Conservation (phyloP, 371 early-diverging fungal genomes). For the Funneliformis caledonium region DNA sequence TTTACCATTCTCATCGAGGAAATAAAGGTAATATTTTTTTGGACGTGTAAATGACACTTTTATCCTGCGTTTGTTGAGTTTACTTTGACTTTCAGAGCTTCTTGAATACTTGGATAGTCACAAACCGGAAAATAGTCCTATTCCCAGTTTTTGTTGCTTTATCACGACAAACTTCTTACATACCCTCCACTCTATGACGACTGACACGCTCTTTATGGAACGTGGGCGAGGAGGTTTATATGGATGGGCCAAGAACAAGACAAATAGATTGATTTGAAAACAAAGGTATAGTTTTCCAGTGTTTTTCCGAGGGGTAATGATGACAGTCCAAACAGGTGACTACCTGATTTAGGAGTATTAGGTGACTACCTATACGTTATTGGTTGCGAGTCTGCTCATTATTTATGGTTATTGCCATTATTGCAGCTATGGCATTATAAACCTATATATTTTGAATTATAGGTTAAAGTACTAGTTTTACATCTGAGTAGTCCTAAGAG, state of each 20-base stretch:
- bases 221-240: slow-evolving; percentile 32
- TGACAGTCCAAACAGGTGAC: slow-evolving; percentile 29
- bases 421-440: slow-evolving; percentile 14
- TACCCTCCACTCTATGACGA: slow-evolving; percentile 27
- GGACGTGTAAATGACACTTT: slow-evolving; percentile 33
- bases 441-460: slow-evolving; percentile 29
- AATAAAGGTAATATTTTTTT: slow-evolving; percentile 30
- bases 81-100: slow-evolving; percentile 34
- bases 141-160: slow-evolving; percentile 33
- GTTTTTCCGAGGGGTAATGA: slow-evolving; percentile 31
- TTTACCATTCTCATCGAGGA: slow-evolving; percentile 24
- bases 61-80: slow-evolving; percentile 24
- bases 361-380: slow-evolving; percentile 30
- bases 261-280: slow-evolving; percentile 17
- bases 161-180: slow-evolving; percentile 26
- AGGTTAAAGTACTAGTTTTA: slow-evolving; percentile 38
- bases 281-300: slow-evolving; percentile 19
- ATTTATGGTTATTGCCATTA: slow-evolving; percentile 30
- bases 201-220: slow-evolving; percentile 27
- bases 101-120: slow-evolving; percentile 34
- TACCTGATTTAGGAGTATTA: slow-evolving; percentile 34
- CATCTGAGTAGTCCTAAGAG: slow-evolving; percentile 37
- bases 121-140: slow-evolving; percentile 26
- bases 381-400: slow-evolving; percentile 29
- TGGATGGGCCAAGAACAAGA: slow-evolving; percentile 23